Evolutionary conservation across 139 green algal genomes (phyloP).

Genomic region (Tetradesmus lagerheimii): DNA sequence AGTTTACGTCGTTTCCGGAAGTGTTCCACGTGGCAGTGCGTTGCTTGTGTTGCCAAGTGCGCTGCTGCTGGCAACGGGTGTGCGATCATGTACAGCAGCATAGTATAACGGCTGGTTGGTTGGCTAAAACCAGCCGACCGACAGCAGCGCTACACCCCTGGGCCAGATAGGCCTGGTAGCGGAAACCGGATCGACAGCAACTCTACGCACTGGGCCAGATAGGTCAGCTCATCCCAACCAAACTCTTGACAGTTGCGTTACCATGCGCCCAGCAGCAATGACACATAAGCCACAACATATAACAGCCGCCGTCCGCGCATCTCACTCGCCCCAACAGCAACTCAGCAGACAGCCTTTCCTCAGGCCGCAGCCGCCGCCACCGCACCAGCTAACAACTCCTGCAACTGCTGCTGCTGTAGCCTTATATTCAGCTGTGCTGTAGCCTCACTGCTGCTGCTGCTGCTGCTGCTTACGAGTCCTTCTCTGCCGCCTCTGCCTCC

Average conservation of each 20-base stretch:
- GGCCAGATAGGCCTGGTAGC: too few species aligned
- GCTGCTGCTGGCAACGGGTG: too few species aligned
- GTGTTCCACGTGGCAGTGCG: too few species aligned
- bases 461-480: constrained; percentile 65
- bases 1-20: too few species aligned
- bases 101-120: too few species aligned
- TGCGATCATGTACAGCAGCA: too few species aligned
- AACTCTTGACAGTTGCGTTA: neutral
- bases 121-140: too few species aligned
- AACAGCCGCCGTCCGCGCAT: neutral
- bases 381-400: neutral
- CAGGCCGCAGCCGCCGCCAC: neutral
- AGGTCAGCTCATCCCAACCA: too few species aligned
- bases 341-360: neutral
- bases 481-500: constrained; percentile 79
- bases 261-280: neutral
- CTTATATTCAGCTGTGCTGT: neutral
- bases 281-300: neutral
- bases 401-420: constrained; percentile 8
- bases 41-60: too few species aligned
- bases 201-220: too few species aligned
- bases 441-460: constrained; percentile 8
- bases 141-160: too few species aligned
- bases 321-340: neutral
- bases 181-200: too few species aligned